Base-by-base conservation (phyloP, 1,284 basidiomycete species). In the Volvariella surrecta region DNA sequence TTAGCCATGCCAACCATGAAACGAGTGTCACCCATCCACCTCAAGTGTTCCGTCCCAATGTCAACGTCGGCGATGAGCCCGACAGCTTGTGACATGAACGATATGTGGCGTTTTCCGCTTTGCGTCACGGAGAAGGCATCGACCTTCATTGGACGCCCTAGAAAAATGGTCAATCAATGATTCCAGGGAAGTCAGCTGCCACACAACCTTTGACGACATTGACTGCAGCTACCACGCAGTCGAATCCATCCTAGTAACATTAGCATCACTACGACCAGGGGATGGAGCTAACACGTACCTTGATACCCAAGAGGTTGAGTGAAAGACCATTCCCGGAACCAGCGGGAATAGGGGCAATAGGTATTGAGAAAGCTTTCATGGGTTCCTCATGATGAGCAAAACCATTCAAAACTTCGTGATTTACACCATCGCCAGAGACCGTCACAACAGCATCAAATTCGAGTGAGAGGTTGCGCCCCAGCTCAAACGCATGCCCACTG, bases 11-110 rank as follows among this genome's bases (percentile, higher is more conserved):
- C 93, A 42, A 82, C 68, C n/a, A 88, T 58, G 63, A 98, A 99
- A 1, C 95, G 82, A 6, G 76, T 70, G 58, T 92, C 88, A n/a
- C 95, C 95, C 76, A 99, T 82, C 81, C 90, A 96, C 2, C 95
- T 78, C 37, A 94, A 61, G 54, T 88, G 67, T 47, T 97, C 93
- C 0, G 93, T 97, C 13, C 89, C 84, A 37, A 89, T 62, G 59
- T 95, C 91, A 20, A 94, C 54, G 54, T 98, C 93, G 7, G 94
- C 91, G 80, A 96, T 89, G 24, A 99, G 70, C 0, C 95, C 95
- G 15, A 93, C 62, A 0, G 89, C 79, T 59, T 90, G 84, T 0
- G 89, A 83, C 69, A 98, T 81, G 71, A 93, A 97, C 7, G 89
- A 89, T 54, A 91, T 77, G n/a, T 73, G 72, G n/a, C 73, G 68